A percentile compares a stretch with the other conserved stretches of the same genome.
phyloP scores from a whole-genome alignment of 2,329 filamentous ascomycete species.

The Xylariaceae sp. region DNA sequence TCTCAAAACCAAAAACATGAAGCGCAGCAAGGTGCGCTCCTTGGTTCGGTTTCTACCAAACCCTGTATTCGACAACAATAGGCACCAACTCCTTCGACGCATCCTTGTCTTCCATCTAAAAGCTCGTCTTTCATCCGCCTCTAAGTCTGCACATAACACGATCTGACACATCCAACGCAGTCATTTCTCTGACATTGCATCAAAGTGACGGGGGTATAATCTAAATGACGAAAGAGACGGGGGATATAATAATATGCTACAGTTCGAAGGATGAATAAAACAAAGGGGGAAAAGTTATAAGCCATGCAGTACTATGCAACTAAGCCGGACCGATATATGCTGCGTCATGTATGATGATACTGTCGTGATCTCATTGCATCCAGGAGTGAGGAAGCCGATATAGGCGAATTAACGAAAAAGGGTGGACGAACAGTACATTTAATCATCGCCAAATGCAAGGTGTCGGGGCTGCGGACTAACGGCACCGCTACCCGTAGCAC shows the following conservation, averaged over 20 bases:
- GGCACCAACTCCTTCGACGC: too few species aligned
- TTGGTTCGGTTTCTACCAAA: too few species aligned
- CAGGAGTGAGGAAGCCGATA: background rate
- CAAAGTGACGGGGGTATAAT: constrained; percentile 11
- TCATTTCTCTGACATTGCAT: too few species aligned
- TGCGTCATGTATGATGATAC: constrained; percentile 10
- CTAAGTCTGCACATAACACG: too few species aligned
- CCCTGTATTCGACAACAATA: too few species aligned
- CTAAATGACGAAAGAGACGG: constrained; percentile 9
- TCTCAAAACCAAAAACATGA: too few species aligned
- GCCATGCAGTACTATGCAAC: background rate
- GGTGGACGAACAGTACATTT: background rate
- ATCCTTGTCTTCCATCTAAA: too few species aligned
- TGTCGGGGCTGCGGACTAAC: constrained; percentile 35
- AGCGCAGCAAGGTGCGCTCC: too few species aligned
- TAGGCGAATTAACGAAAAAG: background rate
- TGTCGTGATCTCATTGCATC: constrained; percentile 16
- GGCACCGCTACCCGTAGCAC: constrained; percentile 35
- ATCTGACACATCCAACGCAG: too few species aligned
- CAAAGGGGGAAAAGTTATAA: constrained; percentile 1
- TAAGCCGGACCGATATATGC: constrained; percentile 7
- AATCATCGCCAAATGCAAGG: constrained; percentile 20
- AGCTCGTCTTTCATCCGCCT: too few species aligned
- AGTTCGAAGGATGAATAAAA: constrained; percentile 5
- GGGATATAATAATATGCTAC: constrained; percentile 1